Conservation (phyloP, 2,329 filamentous ascomycete species). For the Pseudopithomyces chartarum region DNA sequence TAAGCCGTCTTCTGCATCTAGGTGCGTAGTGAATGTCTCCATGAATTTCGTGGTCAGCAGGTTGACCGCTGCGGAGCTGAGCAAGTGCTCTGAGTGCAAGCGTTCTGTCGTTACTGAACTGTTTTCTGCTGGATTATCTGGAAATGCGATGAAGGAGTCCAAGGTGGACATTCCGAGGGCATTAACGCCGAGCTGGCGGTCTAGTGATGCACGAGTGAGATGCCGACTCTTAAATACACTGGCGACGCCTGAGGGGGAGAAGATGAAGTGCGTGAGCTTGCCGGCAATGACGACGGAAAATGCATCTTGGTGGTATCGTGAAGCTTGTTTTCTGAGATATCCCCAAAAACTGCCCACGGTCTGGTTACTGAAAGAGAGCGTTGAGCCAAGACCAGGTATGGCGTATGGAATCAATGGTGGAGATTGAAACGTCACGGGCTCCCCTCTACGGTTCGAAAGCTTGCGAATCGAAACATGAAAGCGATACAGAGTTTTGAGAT, state of each 20-base stretch:
- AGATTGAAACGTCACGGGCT: background rate
- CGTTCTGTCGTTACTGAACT: background rate
- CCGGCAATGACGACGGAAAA: background rate
- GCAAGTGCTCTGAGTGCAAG: background rate
- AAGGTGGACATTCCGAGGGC: background rate
- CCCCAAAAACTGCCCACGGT: background rate
- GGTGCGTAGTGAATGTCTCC: background rate
- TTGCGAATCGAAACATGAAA: background rate
- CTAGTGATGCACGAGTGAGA: background rate
- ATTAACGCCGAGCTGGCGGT: background rate
- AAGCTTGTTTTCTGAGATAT: background rate
- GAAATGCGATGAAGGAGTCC: background rate
- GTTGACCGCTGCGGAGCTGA: background rate
- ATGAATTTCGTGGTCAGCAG: background rate
- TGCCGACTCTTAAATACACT: background rate
- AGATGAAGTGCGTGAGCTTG: constrained; percentile 1
- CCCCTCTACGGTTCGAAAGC: background rate
- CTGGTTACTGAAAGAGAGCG: constrained; percentile 1
- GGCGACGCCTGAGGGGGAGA: background rate
- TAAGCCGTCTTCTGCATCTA: background rate
- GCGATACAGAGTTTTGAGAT: background rate
- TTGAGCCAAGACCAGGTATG: background rate
- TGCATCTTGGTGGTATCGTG: background rate
- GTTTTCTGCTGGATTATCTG: background rate
- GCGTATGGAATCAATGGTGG: background rate